Evolutionary conservation across 108 stramenopile genomes (phyloP), one percentile per base, ranked within the genome.

Genomic region (Seminavis robusta): DNA sequence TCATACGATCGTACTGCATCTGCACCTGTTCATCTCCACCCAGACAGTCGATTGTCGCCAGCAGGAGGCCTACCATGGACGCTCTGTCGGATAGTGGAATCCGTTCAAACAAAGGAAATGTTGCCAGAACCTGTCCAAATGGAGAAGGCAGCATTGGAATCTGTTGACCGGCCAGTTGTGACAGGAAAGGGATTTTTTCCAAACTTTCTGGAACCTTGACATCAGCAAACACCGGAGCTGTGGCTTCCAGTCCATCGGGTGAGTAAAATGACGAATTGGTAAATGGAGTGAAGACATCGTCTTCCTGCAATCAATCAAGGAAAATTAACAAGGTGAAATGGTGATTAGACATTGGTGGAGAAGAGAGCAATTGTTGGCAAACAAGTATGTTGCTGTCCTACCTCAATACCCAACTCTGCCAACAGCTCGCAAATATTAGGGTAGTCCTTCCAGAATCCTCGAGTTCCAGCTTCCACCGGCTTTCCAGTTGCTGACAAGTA

Each of bases 381-480:
- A n/a, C n/a, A n/a, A n/a, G n/a, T n/a, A n/a, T n/a, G n/a, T n/a
- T n/a, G n/a, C n/a, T n/a, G n/a, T n/a, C n/a, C n/a, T n/a, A n/a
- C n/a, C n/a, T n/a, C n/a, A n/a, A n/a, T n/a, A 33, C 66, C 71
- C 24, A 95, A 54, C 56, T 85, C 59, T 20, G 67, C 71, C 43
- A 87, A 88, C 11, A 97, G 67, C 1, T 47, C 49, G 40, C 95
- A 82, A 39, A 97, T 94, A 61, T 97, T 97, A 19, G 96, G 96
- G 68, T 97, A 97, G 43, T 95, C 94, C 70, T 91, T 90, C 94
- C 94, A 97, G 52, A 97, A 94, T 17, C 96, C 95, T 39, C 92
- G 68, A 24, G 83, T 90, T 31, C 95, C 95, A 34, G 83, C 79
- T 49, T 92, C 88, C 11, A 92, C 90, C 8, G 85, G 90, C 62